A percentile compares a stretch with the other conserved stretches of the same genome.
Evolutionary conservation across 2,329 filamentous ascomycete species (phyloP).

Genomic region (Phoma sp.): DNA sequence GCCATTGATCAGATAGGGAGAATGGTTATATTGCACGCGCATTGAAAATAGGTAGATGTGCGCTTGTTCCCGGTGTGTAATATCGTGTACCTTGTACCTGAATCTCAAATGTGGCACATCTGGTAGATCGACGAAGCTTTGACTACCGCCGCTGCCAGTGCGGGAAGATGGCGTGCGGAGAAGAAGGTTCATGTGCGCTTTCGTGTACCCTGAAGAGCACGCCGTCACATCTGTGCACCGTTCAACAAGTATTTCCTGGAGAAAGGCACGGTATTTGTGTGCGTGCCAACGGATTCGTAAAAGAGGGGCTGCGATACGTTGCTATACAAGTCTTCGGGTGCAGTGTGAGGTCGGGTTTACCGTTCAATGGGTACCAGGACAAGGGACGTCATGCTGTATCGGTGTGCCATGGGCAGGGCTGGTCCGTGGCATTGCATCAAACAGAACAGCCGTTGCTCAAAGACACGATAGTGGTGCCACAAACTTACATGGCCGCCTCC

Average conservation of each 20-base stretch:
- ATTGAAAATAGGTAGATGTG: slow-evolving; percentile 13
- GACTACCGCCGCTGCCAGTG: slow-evolving; percentile 32
- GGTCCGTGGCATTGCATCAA: slow-evolving; percentile 21
- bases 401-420: slow-evolving; percentile 20
- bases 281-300: slow-evolving; percentile 22
- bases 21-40: slow-evolving; percentile 18
- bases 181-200: slow-evolving; percentile 13
- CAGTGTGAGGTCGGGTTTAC: slow-evolving; percentile 33
- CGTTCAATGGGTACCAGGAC: slow-evolving; percentile 33
- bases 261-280: slow-evolving; percentile 23
- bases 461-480: slow-evolving; percentile 33
- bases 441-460: slow-evolving; percentile 26
- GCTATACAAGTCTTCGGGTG: slow-evolving; percentile 25
- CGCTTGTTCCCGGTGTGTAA: not conserved
- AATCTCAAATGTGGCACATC: slow-evolving; percentile 15
- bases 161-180: slow-evolving; percentile 30
- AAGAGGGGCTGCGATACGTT: slow-evolving; percentile 24
- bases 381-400: slow-evolving; percentile 27
- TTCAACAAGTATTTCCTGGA: slow-evolving; percentile 27
- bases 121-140: slow-evolving; percentile 39
- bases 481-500: slow-evolving; percentile 28
- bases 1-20: slow-evolving; percentile 17
- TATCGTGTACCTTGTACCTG: slow-evolving; percentile 10
- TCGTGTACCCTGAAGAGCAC: slow-evolving; percentile 25
- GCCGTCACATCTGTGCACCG: slow-evolving; percentile 23